Base-by-base conservation (phyloP, 2,329 filamentous ascomycete species). In the Polychaeton citri region DNA sequence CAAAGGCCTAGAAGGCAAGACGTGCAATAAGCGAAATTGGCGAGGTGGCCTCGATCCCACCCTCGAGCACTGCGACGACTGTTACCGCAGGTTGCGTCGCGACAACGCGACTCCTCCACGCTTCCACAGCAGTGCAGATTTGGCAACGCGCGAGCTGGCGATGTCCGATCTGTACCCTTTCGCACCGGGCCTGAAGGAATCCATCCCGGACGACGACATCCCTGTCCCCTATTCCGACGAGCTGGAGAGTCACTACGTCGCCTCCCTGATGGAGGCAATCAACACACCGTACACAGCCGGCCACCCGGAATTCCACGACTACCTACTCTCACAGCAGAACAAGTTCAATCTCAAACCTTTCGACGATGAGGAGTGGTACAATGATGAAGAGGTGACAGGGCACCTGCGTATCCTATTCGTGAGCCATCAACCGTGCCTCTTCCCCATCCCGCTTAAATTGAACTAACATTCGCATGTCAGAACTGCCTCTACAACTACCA, bases 321-420 rank as follows among this genome's bases (percentile, higher is more conserved):
- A 38, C 16, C 19, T 37, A 19, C 16, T 34, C 3, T 33, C 39
- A 12, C 44, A 46, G 34, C 44, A 46, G 21, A 18, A 19, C 7
- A 32, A 32, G 13, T 40, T 43, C 38, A 41, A 43, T 18, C 18
- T 34, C 19, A 40, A 38, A 13, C 42, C 30, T n/a, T 33, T 33
- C 31, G 34, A 40, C 24, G 35, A 33, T 16, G 32, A 24, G 13
- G 32, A 37, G 15, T 35, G 21, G 21, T 50, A 45, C 28, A 45
- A 38, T 4, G 30, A 40, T 15, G 24, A 42, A 12, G 32, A 30
- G 16, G 36, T 47, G 28, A 49, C 39, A 30, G 30, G 33, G 10
- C 46, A 46, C 15, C 21, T 49, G 17, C 38, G 38, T 3, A 19
- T 50, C n/a, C 34, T 50, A 12, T 47, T 44, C 32, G 38, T 38